Evolutionary conservation across 1,284 basidiomycete genomes (phyloP).

Genomic region (Filobasidium uniguttulatum): DNA sequence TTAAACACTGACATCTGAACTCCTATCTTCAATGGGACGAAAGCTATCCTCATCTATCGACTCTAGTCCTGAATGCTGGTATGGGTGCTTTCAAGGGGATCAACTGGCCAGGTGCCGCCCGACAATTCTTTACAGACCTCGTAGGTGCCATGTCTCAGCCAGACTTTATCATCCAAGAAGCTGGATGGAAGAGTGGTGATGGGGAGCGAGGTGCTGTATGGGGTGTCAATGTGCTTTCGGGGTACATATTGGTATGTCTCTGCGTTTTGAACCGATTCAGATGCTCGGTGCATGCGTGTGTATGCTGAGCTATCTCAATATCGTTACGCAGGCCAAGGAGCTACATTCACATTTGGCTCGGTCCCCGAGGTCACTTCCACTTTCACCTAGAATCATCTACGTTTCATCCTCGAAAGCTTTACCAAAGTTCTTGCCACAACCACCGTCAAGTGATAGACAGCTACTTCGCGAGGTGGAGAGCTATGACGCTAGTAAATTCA

Average conservation of each 20-base stretch:
- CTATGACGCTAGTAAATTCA: constrained; percentile 66
- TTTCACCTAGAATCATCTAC: constrained; percentile 59
- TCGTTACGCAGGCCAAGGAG: constrained; percentile 27
- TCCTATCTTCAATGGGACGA: not conserved
- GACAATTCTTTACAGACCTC: constrained; percentile 45
- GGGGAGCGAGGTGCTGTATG: constrained; percentile 69
- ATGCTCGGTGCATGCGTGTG: not conserved
- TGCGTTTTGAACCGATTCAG: not conserved
- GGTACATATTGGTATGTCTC: constrained; percentile 58
- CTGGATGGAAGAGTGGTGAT: constrained; percentile 47
- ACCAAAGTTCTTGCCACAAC: constrained; percentile 43
- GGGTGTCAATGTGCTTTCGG: constrained; percentile 74
- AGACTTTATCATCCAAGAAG: constrained; percentile 48
- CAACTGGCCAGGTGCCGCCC: constrained; percentile 43
- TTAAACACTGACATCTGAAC: constrained; percentile 4
- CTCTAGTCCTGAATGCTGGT: constrained; percentile 71
- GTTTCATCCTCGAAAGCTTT: constrained; percentile 58
- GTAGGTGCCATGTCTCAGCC: constrained; percentile 46
- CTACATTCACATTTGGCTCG: constrained; percentile 27
- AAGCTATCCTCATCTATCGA: constrained; percentile 70
- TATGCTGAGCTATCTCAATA: constrained; percentile 4
- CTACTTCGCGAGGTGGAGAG: constrained; percentile 47
- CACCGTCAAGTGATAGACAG: constrained; percentile 51
- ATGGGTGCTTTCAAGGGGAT: constrained; percentile 51
- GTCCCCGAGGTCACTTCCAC: constrained; percentile 27